Conservation (phyloP, 1,284 basidiomycete genomes). For the Wolfiporia cocos region DNA sequence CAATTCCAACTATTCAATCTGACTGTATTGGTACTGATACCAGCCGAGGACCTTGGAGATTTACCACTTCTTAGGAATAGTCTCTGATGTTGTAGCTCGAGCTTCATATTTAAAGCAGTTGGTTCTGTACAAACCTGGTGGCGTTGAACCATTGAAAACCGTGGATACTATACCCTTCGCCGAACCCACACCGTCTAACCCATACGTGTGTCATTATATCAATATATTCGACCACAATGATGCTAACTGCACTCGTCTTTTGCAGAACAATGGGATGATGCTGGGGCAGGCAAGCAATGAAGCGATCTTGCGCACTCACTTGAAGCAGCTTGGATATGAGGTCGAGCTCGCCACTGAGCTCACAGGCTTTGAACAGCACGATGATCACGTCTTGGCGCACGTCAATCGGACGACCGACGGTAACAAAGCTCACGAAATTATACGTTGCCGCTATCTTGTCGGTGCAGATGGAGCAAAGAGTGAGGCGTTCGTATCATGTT, state of each 20-base stretch:
- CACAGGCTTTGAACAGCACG: constrained; percentile 18
- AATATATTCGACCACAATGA: background rate
- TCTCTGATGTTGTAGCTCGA: constrained; percentile 5
- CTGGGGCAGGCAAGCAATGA: constrained; percentile 24
- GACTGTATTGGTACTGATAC: too few species aligned
- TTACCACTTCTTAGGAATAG: constrained; percentile 14
- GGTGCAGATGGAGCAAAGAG: constrained; percentile 33
- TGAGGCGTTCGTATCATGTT: constrained; percentile 6
- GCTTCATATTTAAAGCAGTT: background rate
- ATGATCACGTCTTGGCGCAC: constrained; percentile 15
- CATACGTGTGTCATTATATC: constrained; percentile 12
- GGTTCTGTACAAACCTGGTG: constrained; percentile 12
- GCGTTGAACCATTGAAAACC: constrained; percentile 5
- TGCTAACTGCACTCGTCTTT: too few species aligned
- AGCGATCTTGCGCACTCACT: constrained; percentile 23
- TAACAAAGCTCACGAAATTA: constrained; percentile 7
- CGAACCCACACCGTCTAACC: constrained; percentile 13
- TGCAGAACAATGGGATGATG: constrained; percentile 3
- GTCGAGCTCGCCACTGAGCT: constrained; percentile 28
- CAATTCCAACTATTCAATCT: too few species aligned
- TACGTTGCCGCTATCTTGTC: constrained; percentile 21
- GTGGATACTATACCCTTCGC: constrained; percentile 5
- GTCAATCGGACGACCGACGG: constrained; percentile 7
- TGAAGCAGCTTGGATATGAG: constrained; percentile 17
- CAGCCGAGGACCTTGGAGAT: constrained; percentile 16